Base-by-base conservation (phyloP, 192 early-diverging fungal species). In the Coemansia sp. region DNA sequence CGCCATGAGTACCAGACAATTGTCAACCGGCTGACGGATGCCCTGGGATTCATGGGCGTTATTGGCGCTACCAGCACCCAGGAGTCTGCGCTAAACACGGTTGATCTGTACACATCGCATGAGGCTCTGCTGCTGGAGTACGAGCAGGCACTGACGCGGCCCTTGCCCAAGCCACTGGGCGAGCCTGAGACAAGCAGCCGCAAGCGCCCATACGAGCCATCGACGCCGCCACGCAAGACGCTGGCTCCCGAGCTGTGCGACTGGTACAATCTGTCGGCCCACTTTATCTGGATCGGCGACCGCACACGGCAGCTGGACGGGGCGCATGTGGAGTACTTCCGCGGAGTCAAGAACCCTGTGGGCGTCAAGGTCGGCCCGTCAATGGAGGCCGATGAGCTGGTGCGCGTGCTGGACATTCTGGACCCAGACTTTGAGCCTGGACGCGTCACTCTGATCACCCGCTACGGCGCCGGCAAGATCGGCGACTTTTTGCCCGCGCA, bases 251-350 rank as follows among this genome's bases (percentile, higher is more conserved):
- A 79, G 7, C 70, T 81, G 20, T 64, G 74, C 58, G 82, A 83
- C 56, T 90, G 82, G 64, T 99, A 95, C 81, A 99, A 99, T 69
- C 69, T 92, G 26, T 92, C 93, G 12, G 84, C 96, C 3, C 96
- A 99, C 76, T 97, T 94, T 66, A 81, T 99, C 64, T 99, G 96
- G 96, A 93, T 97, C 57, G 96, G 96, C 21, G 96, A 99, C 79
- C 87, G 96, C 38, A 99, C 96, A 3, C 84, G 96, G 21, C 93
- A 97, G 64, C 78, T 95, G 2, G 85, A 95, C 64, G 94, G 93
- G 21, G 96, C 88, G 0, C 96, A 99, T 56, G 85, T 99, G 3
- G 94, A 99, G 61, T 99, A 96, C 76, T 94, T 99, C 80, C 80
- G 92, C 51, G 96, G 96, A n/a, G 86, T 99, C 45, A 83, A 83